Base-by-base conservation (phyloP, 345 rosid genomes). In the Syzygium aqueum region DNA sequence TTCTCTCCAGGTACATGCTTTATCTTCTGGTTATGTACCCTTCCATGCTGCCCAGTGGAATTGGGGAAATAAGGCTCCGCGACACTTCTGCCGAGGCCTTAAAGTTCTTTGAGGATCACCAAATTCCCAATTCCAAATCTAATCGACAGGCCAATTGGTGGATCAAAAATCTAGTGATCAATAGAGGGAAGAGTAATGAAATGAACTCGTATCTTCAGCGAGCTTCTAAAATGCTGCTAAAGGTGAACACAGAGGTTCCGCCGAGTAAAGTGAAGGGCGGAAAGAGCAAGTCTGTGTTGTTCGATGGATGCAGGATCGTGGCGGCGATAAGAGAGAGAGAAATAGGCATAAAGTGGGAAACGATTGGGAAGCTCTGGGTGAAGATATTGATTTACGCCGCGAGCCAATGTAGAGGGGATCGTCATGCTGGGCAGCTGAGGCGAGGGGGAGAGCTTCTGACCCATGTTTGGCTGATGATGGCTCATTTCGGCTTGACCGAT, bases 401-500 rank as follows among this genome's bases (percentile, higher is more conserved):
- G 15, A 3, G 61, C 25, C 56, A 89, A 46, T 59, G 91, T 28
- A 89, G 77, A 30, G 91, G 90, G 3, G 53, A 85, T 30, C 57
- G 88, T 28, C 96, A 94, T 56, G 92, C 91, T 6, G 87, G 89
- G 84, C 94, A 95, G 53, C 87, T 93, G 37, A 90, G 94, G 53
- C 86, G 89, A 80, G 97, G 97, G 0, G 94, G 96, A 33, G 95
- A 95, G 85, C 90, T 95, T 25, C 88, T 92, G n/a, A 92, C 91
- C 65, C 93, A 91, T 13, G 93, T 92, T 1, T 94, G 97, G 94
- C 89, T 93, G 6, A 86, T 93, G 85, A 86, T 92, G 91, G 92
- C 94, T 27, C 96, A 95, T 90, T 89, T 89, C 5, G 97, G 95
- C 51, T 86, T 95, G 4, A 94, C 93, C 1, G 94, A 94, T 25